phyloP scores from a whole-genome alignment of 768 basidiomycete species.

The Naganishia randhawae region DNA sequence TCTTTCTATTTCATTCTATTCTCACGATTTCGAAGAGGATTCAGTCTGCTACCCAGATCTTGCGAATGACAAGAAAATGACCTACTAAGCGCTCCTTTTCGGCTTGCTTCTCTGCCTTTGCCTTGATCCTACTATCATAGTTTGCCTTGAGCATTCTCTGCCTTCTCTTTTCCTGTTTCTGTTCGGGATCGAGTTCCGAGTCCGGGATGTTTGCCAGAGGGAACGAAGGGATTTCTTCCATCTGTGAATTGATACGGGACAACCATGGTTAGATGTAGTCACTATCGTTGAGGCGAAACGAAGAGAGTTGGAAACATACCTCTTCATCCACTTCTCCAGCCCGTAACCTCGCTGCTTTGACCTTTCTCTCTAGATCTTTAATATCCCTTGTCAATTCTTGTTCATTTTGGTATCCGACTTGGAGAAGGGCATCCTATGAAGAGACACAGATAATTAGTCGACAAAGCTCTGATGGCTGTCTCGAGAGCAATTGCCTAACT shows the following conservation, averaged over 20 bases:
- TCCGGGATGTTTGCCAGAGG: slow-evolving; percentile 89
- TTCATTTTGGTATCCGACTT: slow-evolving; percentile 62
- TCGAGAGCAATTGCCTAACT: slow-evolving; percentile 44
- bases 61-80: neutral
- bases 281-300: no score
- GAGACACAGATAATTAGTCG: slow-evolving; percentile 7
- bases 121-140: slow-evolving; percentile 80
- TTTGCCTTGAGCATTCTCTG: slow-evolving; percentile 90
- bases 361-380: slow-evolving; percentile 49
- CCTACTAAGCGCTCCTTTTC: slow-evolving; percentile 59
- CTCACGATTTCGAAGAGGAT: neutral
- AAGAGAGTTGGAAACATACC: slow-evolving; percentile 10
- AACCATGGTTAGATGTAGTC: no score
- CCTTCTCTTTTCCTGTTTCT: slow-evolving; percentile 87
- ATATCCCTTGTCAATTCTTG: slow-evolving; percentile 61
- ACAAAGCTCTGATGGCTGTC: slow-evolving; percentile 13
- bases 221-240: slow-evolving; percentile 57
- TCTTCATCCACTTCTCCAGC: slow-evolving; percentile 33
- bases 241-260: no score
- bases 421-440: slow-evolving; percentile 60
- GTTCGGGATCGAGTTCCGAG: slow-evolving; percentile 83
- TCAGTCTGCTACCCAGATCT: neutral
- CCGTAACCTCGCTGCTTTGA: slow-evolving; percentile 65
- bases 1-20: slow-evolving; percentile 55
- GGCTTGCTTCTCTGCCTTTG: slow-evolving; percentile 78